Conservation (phyloP, 2,329 filamentous ascomycete species). For the Calonectria ilicicola region DNA sequence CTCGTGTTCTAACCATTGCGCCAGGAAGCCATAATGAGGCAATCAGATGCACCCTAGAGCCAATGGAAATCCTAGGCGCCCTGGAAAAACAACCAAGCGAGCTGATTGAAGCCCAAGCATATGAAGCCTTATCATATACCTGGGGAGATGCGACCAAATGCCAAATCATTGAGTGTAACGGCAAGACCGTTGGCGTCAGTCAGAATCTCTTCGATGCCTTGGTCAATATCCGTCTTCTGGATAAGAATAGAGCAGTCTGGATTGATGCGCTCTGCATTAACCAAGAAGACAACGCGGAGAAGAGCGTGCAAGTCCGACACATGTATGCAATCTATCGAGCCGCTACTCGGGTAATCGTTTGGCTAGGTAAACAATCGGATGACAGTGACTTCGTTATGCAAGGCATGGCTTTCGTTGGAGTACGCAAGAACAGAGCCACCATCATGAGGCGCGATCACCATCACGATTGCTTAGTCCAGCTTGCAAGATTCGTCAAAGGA, state of each 20-base stretch:
- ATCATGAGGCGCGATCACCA: too few species aligned
- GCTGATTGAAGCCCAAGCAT: background rate
- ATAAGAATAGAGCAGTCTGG: background rate
- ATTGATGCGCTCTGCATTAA: slow-evolving; percentile 3
- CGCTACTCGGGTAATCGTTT: background rate
- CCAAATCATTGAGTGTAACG: slow-evolving; percentile 2
- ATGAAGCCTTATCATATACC: slow-evolving; percentile 17
- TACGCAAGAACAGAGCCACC: too few species aligned
- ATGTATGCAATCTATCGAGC: slow-evolving; percentile 15
- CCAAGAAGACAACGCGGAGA: slow-evolving; percentile 6
- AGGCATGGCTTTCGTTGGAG: too few species aligned
- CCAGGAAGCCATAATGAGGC: too few species aligned
- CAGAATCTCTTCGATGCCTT: background rate
- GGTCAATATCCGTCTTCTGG: background rate
- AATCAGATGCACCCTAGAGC: too few species aligned
- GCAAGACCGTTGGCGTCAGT: background rate
- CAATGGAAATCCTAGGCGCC: too few species aligned
- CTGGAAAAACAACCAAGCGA: too few species aligned
- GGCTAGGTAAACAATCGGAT: background rate
- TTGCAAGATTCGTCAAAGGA: too few species aligned
- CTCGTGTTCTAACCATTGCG: too few species aligned
- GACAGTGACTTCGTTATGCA: too few species aligned
- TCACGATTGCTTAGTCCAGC: too few species aligned
- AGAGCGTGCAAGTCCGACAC: slow-evolving; percentile 3
- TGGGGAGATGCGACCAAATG: slow-evolving; percentile 2